These are phyloP conservation scores for Wallacemonas collosoma DNA, from an alignment of 208 protist species.

Conservation along the genomic window DNA sequence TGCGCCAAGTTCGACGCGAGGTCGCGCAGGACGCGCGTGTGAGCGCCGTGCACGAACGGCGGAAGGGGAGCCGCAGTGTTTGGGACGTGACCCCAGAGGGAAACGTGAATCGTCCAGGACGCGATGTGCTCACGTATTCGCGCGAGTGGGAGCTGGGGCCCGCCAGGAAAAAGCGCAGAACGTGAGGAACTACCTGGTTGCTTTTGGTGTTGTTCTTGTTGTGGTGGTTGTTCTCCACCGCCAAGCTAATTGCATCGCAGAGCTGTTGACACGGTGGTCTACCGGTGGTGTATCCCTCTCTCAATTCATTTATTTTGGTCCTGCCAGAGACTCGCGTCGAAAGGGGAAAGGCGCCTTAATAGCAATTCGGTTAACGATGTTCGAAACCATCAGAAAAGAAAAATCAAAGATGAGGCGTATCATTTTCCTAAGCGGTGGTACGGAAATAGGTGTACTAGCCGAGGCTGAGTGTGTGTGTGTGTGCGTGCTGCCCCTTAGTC, in stretches of 20 bases:
- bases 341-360: background rate
- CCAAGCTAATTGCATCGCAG: too few relatives aligned
- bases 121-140: conserved; percentile 61
- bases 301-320: background rate
- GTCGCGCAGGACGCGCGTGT: conserved; percentile 66
- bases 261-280: too few relatives aligned
- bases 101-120: conserved; percentile 70
- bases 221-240: background rate
- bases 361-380: background rate
- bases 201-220: conserved; percentile 4
- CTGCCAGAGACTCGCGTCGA: too few relatives aligned
- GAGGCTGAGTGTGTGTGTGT: conserved; percentile 9
- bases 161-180: conserved; percentile 22
- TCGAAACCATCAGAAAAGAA: background rate
- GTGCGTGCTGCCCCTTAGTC: background rate
- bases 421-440: too few relatives aligned
- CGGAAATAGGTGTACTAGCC: too few relatives aligned
- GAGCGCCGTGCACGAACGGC: conserved; percentile 55
- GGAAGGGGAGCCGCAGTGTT: conserved; percentile 47
- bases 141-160: conserved; percentile 76
- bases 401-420: background rate
- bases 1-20: conserved; percentile 77
- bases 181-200: background rate
- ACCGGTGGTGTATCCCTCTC: background rate
- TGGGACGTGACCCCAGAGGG: conserved; percentile 59